These are phyloP conservation scores for Truncatella angustata DNA, from an alignment of 2,329 filamentous ascomycete genomes.

Conservation along the genomic window DNA sequence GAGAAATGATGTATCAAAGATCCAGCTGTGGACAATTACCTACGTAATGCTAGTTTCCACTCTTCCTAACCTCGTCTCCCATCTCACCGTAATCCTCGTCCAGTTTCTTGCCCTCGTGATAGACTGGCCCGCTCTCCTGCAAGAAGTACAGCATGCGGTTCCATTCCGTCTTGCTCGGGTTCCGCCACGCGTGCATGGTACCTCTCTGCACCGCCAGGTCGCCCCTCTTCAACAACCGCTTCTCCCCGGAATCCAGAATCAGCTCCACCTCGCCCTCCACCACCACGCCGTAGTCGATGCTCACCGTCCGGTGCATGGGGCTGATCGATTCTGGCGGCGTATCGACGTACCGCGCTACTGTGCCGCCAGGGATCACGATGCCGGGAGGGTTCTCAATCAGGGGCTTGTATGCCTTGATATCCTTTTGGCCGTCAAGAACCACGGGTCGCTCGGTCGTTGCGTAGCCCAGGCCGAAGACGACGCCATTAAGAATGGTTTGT, in stretches of 20 bases:
- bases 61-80: slow-evolving; percentile 14
- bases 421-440: slow-evolving; percentile 40
- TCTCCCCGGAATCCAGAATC: slow-evolving; percentile 44
- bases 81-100: slow-evolving; percentile 25
- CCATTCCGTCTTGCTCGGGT: slow-evolving; percentile 36
- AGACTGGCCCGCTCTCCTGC: slow-evolving; percentile 21
- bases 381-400: slow-evolving; percentile 45
- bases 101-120: slow-evolving; percentile 14
- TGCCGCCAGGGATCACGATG: slow-evolving; percentile 43
- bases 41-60: neutral
- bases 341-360: slow-evolving; percentile 43
- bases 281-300: slow-evolving; percentile 48
- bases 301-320: slow-evolving; percentile 46
- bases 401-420: slow-evolving; percentile 42
- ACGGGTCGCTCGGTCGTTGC: slow-evolving; percentile 46
- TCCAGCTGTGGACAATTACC: neutral
- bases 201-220: slow-evolving; percentile 48
- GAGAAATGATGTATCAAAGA: no score
- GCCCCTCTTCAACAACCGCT: slow-evolving; percentile 37
- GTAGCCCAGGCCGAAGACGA: slow-evolving; percentile 48
- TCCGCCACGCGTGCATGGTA: slow-evolving; percentile 41
- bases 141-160: slow-evolving; percentile 35
- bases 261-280: slow-evolving; percentile 48
- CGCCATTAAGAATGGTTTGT: slow-evolving; percentile 31
- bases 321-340: slow-evolving; percentile 37